Base-by-base conservation (phyloP, 1,284 basidiomycete species). In the Cryptococcus floricola region DNA sequence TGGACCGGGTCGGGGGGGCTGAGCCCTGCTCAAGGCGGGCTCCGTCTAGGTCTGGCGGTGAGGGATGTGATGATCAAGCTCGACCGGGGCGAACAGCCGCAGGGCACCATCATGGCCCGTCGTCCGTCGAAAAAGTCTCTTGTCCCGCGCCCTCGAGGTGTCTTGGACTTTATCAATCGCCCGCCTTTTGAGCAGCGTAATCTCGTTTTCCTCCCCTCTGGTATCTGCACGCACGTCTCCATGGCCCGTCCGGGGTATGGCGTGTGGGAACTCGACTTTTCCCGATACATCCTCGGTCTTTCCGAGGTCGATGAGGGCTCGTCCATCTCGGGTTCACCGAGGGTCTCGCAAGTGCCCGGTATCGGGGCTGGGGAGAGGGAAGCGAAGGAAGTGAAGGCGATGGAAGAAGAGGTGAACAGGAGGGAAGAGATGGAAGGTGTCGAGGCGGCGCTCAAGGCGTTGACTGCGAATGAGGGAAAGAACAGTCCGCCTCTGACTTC, bases 131-230 rank as follows among this genome's bases (percentile, higher is more conserved):
- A 63, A 49, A 50, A 54, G 19, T 52, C 44, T 8, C 57, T 56
- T 16, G 47, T 65, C 4, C 52, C 53, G 18, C 62, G 69, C 46
- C 66, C 70, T 5, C 54, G 62, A 25, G 70, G 70, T 2, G 66
- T 71, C n/a, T 48, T 57, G 16, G 71, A 73, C 56, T 75, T 75
- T 56, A 60, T 73, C 41, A 49, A 53, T 16, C 68, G 73, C 25
- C 60, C 61, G n/a, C 69, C 71, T 3, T 75, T 67, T 46, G 73
- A 75, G 59, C 70, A 75, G 52, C 64, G 73, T 27, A 70, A 63
- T 47, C 54, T 68, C 23, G 65, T 69, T 8, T 70, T 58, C 43
- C 70, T 58, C 54, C 60, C 69, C 7, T 63, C 68, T 47, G 64
- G 62, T 13, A 52, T 45, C 5, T 65, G 59, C 57, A 65, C 66